phyloP scores from a whole-genome alignment of 257 asterid genomes.

The Craterostigma plantagineum region DNA sequence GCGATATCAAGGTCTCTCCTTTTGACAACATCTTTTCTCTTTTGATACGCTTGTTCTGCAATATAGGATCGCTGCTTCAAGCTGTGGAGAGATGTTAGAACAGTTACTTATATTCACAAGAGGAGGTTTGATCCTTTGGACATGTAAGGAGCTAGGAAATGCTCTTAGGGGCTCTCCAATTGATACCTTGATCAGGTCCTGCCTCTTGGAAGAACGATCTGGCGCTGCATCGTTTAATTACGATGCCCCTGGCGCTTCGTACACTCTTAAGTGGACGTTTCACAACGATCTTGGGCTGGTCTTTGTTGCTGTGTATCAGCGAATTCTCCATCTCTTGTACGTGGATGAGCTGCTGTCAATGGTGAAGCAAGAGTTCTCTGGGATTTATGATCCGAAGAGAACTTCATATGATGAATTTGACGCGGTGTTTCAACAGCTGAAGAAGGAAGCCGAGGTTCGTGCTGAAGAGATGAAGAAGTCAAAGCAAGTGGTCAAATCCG shows the following conservation, averaged over 20 bases:
- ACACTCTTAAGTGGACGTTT: conserved; percentile 92
- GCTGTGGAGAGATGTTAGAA: conserved; percentile 45
- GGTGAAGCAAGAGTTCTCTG: conserved; percentile 70
- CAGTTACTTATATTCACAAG: conserved; percentile 82
- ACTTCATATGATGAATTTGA: conserved; percentile 61
- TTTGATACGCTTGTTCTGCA: too few relatives aligned
- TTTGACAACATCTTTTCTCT: too few relatives aligned
- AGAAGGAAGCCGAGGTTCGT: conserved; percentile 85
- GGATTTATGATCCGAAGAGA: conserved; percentile 56
- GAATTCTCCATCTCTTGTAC: conserved; percentile 76
- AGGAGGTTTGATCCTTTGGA: conserved; percentile 98
- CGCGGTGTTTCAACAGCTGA: conserved; percentile 64
- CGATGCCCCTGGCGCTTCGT: conserved; percentile 79
- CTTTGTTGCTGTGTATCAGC: conserved; percentile 94
- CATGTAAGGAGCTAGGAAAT: conserved; percentile 83
- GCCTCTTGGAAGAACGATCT: conserved; percentile 94
- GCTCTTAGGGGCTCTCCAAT: conserved; percentile 93
- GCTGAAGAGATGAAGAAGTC: conserved; percentile 80
- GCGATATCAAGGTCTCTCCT: too few relatives aligned
- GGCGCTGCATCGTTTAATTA: conserved; percentile 79
- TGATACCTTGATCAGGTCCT: conserved; percentile 75
- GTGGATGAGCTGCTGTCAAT: conserved; percentile 83
- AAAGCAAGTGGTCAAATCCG: conserved; percentile 47
- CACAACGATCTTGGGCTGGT: conserved; percentile 89
- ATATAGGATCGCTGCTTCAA: too few relatives aligned